A percentile compares a stretch with the other conserved stretches of the same genome.
Evolutionary conservation across 1,284 basidiomycete genomes (phyloP).

Genomic region (Pascua sp.): DNA sequence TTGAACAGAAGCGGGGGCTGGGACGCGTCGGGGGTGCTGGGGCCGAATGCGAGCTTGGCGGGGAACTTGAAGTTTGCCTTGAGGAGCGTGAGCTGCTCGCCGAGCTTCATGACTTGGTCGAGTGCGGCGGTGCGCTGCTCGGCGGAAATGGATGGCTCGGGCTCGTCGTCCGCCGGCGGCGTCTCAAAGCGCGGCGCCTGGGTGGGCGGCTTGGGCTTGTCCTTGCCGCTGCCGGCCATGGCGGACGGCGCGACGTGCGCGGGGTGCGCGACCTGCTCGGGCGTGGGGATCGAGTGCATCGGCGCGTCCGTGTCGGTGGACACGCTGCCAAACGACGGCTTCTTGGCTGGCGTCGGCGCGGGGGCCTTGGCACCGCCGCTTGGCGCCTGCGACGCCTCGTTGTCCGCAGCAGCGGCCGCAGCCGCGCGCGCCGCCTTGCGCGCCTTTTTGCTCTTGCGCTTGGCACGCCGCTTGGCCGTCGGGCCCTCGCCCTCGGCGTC

Average conservation of each 20-base stretch:
- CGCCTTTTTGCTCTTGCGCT: background rate
- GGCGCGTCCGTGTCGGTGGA: background rate
- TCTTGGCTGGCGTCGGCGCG: too few species aligned
- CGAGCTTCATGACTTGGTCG: constrained; percentile 28
- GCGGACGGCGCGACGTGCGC: too few species aligned
- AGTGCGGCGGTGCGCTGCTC: background rate
- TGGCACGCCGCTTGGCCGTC: too few species aligned
- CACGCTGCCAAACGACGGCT: background rate
- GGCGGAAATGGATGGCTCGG: background rate
- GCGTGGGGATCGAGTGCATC: background rate
- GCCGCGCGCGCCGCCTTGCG: background rate
- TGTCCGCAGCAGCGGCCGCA: background rate
- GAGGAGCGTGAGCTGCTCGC: constrained; percentile 27
- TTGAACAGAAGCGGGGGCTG: constrained; percentile 54
- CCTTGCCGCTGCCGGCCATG: too few species aligned
- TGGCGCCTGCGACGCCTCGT: too few species aligned
- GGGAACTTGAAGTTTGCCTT: constrained; percentile 38
- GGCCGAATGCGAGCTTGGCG: constrained; percentile 33
- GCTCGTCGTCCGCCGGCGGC: background rate
- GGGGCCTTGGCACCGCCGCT: too few species aligned
- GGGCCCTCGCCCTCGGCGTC: background rate
- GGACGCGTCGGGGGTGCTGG: constrained; percentile 15
- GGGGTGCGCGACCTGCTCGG: too few species aligned
- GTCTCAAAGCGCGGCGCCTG: too few species aligned
- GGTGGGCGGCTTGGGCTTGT: too few species aligned